Base-by-base conservation (phyloP, 306 rosid genomes). In the Begonia loranthoides region DNA sequence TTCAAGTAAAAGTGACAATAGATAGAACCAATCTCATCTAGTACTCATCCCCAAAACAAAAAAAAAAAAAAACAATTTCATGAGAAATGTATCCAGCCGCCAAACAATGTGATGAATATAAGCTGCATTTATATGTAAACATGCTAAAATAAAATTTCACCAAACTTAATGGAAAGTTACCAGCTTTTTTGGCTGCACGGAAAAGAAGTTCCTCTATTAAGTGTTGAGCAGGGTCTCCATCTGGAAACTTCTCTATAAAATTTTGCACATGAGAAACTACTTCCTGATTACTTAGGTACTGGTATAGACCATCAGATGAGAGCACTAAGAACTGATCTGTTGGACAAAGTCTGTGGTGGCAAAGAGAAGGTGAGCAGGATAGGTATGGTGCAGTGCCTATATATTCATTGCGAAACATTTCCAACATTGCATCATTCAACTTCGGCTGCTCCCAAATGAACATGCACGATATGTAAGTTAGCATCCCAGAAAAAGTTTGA, bases 181-280 rank as follows among this genome's bases (percentile, higher is more conserved):
- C 99, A 39, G 99, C 99, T 70, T 92, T 92, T 75, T 80, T 83
- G 38, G 99, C 99, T 15, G 99, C 99, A 56, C 99, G 99, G 64
- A 70, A 64, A 58, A 92, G 99, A 70, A 92, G 93, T 76, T 92
- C 99, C 87, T 92, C 99, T 63, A 92, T 92, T 71, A 92, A 79
- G 76, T 92, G 93, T 71, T 92, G 99, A 51, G 99, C 99, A 45
- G 99, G 99, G 63, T 92, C 99, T 57, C 99, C 99, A 40, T 92
- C 99, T 9, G 99, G 99, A 70, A 76, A 87, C 70, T 87, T 92
- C 80, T 87, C 99, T 89, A 92, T 87, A 65, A 92, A 92, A 66
- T 58, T 87, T 71, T 87, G 94, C 24, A 92, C 94, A 67, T 78
- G 80, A 55, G 83, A 83, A 75, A 87, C 96, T 64, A 92, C 99